phyloP scores from a whole-genome alignment of 2,329 filamentous ascomycete species.

The Emergomyces africanus region DNA sequence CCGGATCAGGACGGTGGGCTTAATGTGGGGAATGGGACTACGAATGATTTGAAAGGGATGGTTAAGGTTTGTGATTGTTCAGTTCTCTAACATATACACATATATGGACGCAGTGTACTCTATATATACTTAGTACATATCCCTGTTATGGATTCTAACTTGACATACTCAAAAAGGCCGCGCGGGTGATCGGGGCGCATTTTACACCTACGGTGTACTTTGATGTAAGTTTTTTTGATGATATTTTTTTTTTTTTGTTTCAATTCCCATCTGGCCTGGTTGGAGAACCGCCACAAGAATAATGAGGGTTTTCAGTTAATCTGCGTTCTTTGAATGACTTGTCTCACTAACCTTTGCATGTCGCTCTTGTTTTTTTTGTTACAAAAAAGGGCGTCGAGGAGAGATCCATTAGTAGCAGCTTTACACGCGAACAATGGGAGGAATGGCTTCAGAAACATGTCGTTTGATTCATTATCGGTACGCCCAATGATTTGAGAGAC shows the following conservation, averaged over 20 bases:
- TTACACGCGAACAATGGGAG: slow-evolving; percentile 69
- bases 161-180: background rate
- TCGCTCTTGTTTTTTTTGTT: background rate
- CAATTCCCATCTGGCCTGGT: background rate
- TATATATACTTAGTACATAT: background rate
- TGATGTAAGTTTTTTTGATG: slow-evolving; percentile 43
- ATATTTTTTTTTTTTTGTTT: no score
- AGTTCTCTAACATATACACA: background rate
- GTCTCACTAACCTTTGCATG: background rate
- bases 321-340: background rate
- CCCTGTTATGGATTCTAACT: background rate
- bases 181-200: slow-evolving; percentile 63
- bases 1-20: slow-evolving; percentile 30
- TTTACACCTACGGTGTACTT: slow-evolving; percentile 85
- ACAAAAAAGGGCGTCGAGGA: slow-evolving; percentile 52
- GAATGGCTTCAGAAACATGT: slow-evolving; percentile 64
- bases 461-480: slow-evolving; percentile 24
- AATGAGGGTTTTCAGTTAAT: background rate
- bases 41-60: slow-evolving; percentile 70
- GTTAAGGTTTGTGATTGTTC: slow-evolving; percentile 54
- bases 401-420: slow-evolving; percentile 64
- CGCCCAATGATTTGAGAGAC: background rate
- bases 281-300: background rate
- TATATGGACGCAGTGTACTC: no score
- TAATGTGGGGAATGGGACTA: slow-evolving; percentile 72